These are phyloP conservation scores for Yamadazyma diospyri DNA, from an alignment of 1,139 yeast genomes.

Conservation along the genomic window DNA sequence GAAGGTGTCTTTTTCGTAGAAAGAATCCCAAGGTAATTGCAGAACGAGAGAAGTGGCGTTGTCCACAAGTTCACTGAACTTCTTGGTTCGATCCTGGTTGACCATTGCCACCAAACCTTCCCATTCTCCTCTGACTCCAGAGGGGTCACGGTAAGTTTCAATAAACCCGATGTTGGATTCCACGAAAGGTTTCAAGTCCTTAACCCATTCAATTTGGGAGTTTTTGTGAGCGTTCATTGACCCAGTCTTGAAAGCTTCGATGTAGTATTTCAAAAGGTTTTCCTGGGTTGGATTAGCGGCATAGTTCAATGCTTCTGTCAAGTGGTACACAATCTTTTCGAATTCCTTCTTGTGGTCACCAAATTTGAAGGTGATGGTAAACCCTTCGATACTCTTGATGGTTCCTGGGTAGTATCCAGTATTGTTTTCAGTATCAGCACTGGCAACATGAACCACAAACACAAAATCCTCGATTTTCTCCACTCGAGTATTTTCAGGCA, in stretches of 20 bases:
- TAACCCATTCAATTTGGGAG: constrained; percentile 85
- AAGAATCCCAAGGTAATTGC: constrained; percentile 71
- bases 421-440: constrained; percentile 44
- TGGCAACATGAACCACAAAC: constrained; percentile 60
- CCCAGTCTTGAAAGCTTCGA: constrained; percentile 73
- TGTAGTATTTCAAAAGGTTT: constrained; percentile 62
- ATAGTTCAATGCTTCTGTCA: constrained; percentile 53
- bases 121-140: constrained; percentile 93
- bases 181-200: constrained; percentile 76
- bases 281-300: constrained; percentile 74
- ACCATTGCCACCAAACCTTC: constrained; percentile 93
- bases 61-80: constrained; percentile 66
- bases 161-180: constrained; percentile 88
- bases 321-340: constrained; percentile 50
- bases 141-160: constrained; percentile 89
- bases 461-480: constrained; percentile 43
- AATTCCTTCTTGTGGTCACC: constrained; percentile 79
- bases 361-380: constrained; percentile 49
- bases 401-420: constrained; percentile 39
- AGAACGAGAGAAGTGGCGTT: constrained; percentile 63
- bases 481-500: constrained; percentile 83
- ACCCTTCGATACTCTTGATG: constrained; percentile 23
- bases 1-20: constrained; percentile 78
- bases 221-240: constrained; percentile 82
- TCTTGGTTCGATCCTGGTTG: constrained; percentile 79